Evolutionary conservation across 148 eudicot species (phyloP), one percentile per base, ranked within the genome.

Genomic region (Chenopodium suecicum): DNA sequence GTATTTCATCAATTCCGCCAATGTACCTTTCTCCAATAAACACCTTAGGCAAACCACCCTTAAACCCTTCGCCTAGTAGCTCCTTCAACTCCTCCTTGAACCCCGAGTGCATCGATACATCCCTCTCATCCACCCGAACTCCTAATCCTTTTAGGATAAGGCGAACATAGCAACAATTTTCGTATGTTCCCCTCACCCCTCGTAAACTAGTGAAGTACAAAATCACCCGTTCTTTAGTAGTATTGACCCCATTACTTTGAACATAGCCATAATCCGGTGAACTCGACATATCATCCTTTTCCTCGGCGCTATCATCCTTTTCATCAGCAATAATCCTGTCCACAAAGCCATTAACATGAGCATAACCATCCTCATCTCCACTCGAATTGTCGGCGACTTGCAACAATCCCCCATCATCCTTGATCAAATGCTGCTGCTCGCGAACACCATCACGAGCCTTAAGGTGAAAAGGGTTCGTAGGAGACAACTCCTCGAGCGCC

Each of bases 151-250:
- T 95, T 54, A 95, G 78, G 29, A 93, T 89, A 4, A 85, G 88
- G 56, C 94, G 84, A 46, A 90, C 97, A 80, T 87, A 86, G 78
- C 98, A 95, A 74, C 99, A 95, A 82, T 94, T 97, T 66, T 95
- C 99, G 67, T 91, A 92, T 13, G 99, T 95, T 86, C 90, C 93
- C 83, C 99, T 91, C 56, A 95, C 95, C 0, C 99, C 98, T 86
- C 99, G 85, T 41, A 95, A 77, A 82, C 97, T 95, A 32, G 99
- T 95, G 82, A 91, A 92, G 83, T 92, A 95, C 84, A 95, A 86
- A 1, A 94, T 70, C 64, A 90, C 80, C 70, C 84, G 90, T 41
- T 91, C 90, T 32, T 86, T 85, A 1, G 76, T 52, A 50, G 41
- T 34, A 48, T 8, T 7, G 4, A 60, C 47, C 44, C 76, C 80